Evolutionary conservation across 1,284 basidiomycete genomes (phyloP).

Genomic region (Wallemia mellicola): DNA sequence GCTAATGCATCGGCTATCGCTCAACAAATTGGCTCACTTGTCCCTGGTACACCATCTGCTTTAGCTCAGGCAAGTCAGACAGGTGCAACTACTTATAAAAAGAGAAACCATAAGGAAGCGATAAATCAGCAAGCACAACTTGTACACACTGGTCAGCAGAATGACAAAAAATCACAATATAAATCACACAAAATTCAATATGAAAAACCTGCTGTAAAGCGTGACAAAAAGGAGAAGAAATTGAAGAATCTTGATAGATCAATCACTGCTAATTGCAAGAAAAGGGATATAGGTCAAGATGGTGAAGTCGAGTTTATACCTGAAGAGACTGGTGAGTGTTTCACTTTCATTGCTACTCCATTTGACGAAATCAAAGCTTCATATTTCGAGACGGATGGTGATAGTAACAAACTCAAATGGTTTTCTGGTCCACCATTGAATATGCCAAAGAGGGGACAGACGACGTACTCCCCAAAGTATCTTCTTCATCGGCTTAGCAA

Average conservation of each 20-base stretch:
- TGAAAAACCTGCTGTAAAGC: not conserved
- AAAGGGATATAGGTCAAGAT: not conserved
- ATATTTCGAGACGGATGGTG: not conserved
- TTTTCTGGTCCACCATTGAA: not conserved
- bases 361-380: not conserved
- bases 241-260: not conserved
- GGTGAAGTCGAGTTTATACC: not conserved
- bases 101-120: not conserved
- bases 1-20: not conserved
- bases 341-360: not conserved
- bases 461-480: not conserved
- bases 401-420: not conserved
- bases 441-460: not conserved
- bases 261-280: not conserved
- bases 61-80: not conserved
- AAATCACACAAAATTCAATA: no score
- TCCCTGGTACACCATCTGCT: not conserved
- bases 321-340: not conserved
- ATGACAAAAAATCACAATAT: no score
- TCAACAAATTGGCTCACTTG: not conserved
- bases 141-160: not conserved
- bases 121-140: not conserved
- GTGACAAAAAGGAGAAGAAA: not conserved
- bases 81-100: not conserved
- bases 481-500: not conserved